phyloP scores from a whole-genome alignment of 2,329 filamentous ascomycete genomes.

The Sporothrix luriei region DNA sequence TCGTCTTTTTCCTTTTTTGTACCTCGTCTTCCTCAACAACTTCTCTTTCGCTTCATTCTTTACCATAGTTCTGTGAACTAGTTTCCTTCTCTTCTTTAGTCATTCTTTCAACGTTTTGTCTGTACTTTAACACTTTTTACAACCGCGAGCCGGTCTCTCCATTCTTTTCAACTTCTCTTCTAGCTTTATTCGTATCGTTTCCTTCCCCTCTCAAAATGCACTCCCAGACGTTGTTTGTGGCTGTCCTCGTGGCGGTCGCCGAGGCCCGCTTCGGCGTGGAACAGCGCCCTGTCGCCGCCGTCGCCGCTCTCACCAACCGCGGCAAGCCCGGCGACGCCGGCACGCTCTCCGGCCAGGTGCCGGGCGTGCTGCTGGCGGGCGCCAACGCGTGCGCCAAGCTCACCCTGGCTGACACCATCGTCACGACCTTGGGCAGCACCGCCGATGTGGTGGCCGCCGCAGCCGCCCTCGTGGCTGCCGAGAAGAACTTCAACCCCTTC shows the following conservation, averaged over 20 bases:
- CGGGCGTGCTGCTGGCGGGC: slow-evolving; percentile 64
- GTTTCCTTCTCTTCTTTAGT: slow-evolving; percentile 29
- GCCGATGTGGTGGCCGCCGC: slow-evolving; percentile 62
- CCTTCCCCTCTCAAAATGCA: slow-evolving; percentile 46
- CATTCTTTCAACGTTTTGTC: slow-evolving; percentile 23
- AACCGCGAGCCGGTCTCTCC: slow-evolving; percentile 29
- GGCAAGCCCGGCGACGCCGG: slow-evolving; percentile 63
- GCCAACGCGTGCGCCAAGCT: slow-evolving; percentile 68
- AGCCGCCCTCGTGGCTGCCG: slow-evolving; percentile 35
- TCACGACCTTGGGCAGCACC: slow-evolving; percentile 61
- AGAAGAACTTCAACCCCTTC: slow-evolving; percentile 51
- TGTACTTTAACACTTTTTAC: slow-evolving; percentile 12
- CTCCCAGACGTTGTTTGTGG: slow-evolving; percentile 47
- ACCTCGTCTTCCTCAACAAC: slow-evolving; percentile 5
- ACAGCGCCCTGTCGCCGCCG: slow-evolving; percentile 58
- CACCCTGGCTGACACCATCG: slow-evolving; percentile 64
- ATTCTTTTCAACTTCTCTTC: not conserved
- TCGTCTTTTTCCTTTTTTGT: not conserved
- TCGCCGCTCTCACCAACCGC: slow-evolving; percentile 53
- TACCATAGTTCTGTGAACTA: slow-evolving; percentile 34
- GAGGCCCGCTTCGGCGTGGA: slow-evolving; percentile 66
- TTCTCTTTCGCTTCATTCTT: slow-evolving; percentile 27
- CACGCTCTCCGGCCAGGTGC: slow-evolving; percentile 64
- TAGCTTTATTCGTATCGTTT: not conserved
- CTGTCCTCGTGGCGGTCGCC: slow-evolving; percentile 49